These are phyloP conservation scores for Microbotryomycetes sp. DNA, from an alignment of 1,284 basidiomycete genomes.

Conservation along the genomic window DNA sequence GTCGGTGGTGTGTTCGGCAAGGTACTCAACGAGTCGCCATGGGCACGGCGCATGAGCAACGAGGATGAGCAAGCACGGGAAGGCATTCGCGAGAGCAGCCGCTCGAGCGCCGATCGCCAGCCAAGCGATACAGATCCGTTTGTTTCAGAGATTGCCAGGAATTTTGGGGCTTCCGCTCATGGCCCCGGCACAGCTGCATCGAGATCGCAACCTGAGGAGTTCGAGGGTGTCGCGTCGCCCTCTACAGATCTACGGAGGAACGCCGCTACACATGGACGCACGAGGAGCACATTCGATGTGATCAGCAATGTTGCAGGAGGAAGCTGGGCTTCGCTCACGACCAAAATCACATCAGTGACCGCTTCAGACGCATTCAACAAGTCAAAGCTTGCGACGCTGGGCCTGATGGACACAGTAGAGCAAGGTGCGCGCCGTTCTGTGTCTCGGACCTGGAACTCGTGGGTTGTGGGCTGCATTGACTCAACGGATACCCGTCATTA, in stretches of 20 bases:
- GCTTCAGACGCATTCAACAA: constrained; percentile 23
- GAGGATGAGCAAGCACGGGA: neutral
- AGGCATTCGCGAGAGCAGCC: constrained; percentile 4
- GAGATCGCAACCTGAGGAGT: neutral
- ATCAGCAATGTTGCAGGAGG: constrained; percentile 8
- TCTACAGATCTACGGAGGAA: neutral
- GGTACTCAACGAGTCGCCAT: constrained; percentile 15
- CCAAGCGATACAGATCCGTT: too few relatives aligned
- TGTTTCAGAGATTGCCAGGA: neutral
- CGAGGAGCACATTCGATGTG: constrained; percentile 22
- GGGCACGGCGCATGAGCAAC: neutral
- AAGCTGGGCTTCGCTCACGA: constrained; percentile 12
- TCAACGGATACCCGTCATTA: too few relatives aligned
- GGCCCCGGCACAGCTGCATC: constrained; percentile 4
- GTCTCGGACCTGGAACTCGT: too few relatives aligned
- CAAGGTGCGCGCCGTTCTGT: neutral
- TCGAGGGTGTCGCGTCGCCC: neutral
- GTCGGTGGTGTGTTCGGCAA: constrained; percentile 24
- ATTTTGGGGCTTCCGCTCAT: neutral
- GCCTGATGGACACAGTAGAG: constrained; percentile 35
- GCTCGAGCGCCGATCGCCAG: too few relatives aligned
- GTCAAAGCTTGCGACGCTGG: constrained; percentile 27
- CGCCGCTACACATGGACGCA: constrained; percentile 12
- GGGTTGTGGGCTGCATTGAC: too few relatives aligned
- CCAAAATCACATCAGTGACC: constrained; percentile 6